Conservation (phyloP, 78 protist genomes). For the Salpingoeca rosetta region DNA sequence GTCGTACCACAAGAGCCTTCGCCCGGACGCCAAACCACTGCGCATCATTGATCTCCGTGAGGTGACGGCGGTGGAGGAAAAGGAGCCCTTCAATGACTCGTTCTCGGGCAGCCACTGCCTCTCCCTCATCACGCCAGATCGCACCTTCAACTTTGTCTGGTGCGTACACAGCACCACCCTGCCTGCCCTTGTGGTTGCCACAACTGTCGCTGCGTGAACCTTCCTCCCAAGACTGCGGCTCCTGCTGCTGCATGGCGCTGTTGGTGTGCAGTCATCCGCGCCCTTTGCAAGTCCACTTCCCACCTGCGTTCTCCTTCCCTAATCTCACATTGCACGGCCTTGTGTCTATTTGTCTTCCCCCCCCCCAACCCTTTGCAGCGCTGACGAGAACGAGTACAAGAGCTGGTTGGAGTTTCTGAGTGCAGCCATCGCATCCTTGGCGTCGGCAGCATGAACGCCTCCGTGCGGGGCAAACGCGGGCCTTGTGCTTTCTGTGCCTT, state of each 20-base stretch:
- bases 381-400: too few species aligned
- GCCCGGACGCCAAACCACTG: neutral
- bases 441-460: too few species aligned
- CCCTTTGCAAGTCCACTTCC: neutral
- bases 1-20: neutral
- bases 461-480: too few species aligned
- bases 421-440: too few species aligned
- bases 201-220: neutral
- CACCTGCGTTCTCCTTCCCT: neutral
- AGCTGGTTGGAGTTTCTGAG: too few species aligned
- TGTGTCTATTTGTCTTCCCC: too few species aligned
- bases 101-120: neutral
- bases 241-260: neutral
- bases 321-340: too few species aligned
- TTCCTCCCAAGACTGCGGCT: neutral
- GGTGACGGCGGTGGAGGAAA: neutral
- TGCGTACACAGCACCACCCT: neutral
- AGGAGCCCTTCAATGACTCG: neutral
- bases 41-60: neutral
- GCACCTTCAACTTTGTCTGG: neutral
- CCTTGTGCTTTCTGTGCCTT: too few species aligned
- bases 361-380: too few species aligned
- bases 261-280: neutral
- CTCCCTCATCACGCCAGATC: neutral
- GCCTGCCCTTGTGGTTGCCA: neutral